Base-by-base conservation (phyloP, 106 monocot species). In the Amphibolis antarctica region DNA sequence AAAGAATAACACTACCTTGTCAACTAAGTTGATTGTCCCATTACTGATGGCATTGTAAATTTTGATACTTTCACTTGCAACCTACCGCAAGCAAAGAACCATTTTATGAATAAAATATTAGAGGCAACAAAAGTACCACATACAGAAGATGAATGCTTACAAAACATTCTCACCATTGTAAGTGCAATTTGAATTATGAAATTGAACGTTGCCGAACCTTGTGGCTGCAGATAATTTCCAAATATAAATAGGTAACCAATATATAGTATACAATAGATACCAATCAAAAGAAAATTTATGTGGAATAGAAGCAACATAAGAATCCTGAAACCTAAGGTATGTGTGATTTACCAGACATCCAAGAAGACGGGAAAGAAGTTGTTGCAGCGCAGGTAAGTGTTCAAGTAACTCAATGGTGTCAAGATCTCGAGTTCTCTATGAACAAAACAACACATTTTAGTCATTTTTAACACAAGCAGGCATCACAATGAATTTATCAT, bases 21-120 rank as follows among this genome's bases (percentile, higher is more conserved):
- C 96, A 44, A 87, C 86, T 76, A 96, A 68, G 76, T 96, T 96
- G 25, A 78, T 57, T 60, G 80, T 96, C 48, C 96, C 96, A 74
- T 80, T 81, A 76, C 70, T 87, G 66, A 96, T 86, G 28, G 96
- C 79, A 74, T 76, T 82, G 71, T 90, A 82, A 43, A 96, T 74
- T 69, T 79, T 90, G 46, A 86, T 60, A 60, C 96, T 96, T 72
- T 96, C 96, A 49, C 59, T 74, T 67, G 89, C 84, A 78, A 96
- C 84, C 96, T 96, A 28, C 12, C 43, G 11, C 76, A 46, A 46
- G 44, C 17, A 48, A 15, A 6, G 66, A 65, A 42, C 15, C 19
- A 63, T 26, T 64, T 22, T 42, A 18, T 55, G 9, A 57, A 5
- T 45, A 29, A 55, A 11, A 50, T 23, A 67, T 5, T 13, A 5